phyloP scores from a whole-genome alignment of 169 alveolate genomes.

The Cytauxzoon felis region DNA sequence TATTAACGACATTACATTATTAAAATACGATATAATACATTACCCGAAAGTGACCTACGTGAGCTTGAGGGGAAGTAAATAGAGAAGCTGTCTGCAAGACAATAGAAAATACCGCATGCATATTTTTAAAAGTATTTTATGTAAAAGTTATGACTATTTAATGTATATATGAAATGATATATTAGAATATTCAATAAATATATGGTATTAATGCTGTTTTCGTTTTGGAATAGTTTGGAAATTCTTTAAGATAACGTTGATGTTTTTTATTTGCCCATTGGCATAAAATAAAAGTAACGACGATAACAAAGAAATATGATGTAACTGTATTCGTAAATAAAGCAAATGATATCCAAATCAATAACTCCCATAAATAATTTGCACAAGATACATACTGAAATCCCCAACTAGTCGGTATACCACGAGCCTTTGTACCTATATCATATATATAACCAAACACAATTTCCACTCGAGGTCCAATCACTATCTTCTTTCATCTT shows the following conservation, averaged over 20 bases:
- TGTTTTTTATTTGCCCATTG: conserved; percentile 93
- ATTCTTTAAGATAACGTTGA: conserved; percentile 83
- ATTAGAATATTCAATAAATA: conserved; percentile 71
- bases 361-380: conserved; percentile 95
- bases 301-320: conserved; percentile 65
- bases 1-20: no score
- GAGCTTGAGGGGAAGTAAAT: no score
- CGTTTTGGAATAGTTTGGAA: conserved; percentile 81
- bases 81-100: no score
- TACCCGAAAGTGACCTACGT: no score
- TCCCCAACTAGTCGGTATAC: conserved; percentile 94
- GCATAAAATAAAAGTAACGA: conserved; percentile 79
- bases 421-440: conserved; percentile 88
- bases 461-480: background rate
- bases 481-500: no score
- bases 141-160: no score
- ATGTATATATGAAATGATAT: no score
- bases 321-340: conserved; percentile 51
- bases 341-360: conserved; percentile 90
- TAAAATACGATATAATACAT: no score
- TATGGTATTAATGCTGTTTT: conserved; percentile 89
- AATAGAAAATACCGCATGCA: no score
- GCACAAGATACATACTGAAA: conserved; percentile 94
- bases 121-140: background rate
- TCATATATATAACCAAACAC: conserved; percentile 26